A percentile compares a stretch with the other conserved stretches of the same genome.
phyloP scores from a whole-genome alignment of 805 yeast species.

The Pichia heedii region DNA sequence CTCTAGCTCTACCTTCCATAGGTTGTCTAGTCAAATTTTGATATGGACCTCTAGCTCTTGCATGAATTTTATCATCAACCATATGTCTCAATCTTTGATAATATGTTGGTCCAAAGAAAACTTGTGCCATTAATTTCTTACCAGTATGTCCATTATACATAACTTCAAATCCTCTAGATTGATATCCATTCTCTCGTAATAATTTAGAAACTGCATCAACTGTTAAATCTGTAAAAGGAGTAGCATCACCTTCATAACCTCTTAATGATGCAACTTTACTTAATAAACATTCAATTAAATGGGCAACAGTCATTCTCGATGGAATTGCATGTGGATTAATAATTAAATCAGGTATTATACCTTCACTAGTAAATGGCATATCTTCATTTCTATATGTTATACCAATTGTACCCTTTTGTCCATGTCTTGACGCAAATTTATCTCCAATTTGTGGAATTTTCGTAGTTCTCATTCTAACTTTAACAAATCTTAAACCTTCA shows the following conservation, averaged over 20 bases:
- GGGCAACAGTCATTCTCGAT: slow-evolving; percentile 99
- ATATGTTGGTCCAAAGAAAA: slow-evolving; percentile 98
- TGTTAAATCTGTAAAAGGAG: slow-evolving; percentile 97
- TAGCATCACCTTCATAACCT: slow-evolving; percentile 98
- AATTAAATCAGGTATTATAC: slow-evolving; percentile 93
- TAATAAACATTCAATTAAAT: slow-evolving; percentile 94
- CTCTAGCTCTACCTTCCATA: slow-evolving; percentile 98
- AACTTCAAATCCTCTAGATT: slow-evolving; percentile 96
- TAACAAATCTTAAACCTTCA: slow-evolving; percentile 95
- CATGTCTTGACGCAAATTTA: slow-evolving; percentile 98
- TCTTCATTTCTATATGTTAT: slow-evolving; percentile 97
- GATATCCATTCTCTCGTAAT: slow-evolving; percentile 92
- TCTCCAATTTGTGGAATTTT: slow-evolving; percentile 99
- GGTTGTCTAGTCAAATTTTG: slow-evolving; percentile 98
- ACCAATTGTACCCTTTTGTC: slow-evolving; percentile 99
- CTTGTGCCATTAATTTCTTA: slow-evolving; percentile 94
- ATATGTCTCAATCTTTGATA: slow-evolving; percentile 97
- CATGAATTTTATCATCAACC: slow-evolving; percentile 99
- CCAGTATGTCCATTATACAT: slow-evolving; percentile 99
- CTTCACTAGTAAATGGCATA: slow-evolving; percentile 95
- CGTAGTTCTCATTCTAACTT: slow-evolving; percentile 98
- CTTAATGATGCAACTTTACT: slow-evolving; percentile 91
- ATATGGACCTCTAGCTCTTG: slow-evolving; percentile 98
- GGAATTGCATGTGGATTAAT: slow-evolving; percentile 99
- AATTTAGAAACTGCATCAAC: slow-evolving; percentile 93